These are phyloP conservation scores for Emergomyces pasteurianus DNA, from an alignment of 2,329 filamentous ascomycete genomes.

Conservation along the genomic window DNA sequence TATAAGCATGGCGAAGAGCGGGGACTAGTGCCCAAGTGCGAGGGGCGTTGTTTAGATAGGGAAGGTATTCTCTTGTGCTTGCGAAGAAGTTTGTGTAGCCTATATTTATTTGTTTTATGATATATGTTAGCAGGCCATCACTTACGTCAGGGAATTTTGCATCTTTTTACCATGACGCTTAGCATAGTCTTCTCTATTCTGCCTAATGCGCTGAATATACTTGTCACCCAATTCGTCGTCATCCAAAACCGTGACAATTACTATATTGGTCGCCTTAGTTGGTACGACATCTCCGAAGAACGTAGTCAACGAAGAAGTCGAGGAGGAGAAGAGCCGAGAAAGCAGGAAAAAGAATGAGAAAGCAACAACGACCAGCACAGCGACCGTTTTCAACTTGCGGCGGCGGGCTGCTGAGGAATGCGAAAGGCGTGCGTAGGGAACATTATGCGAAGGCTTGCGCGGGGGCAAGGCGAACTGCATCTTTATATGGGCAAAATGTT, in stretches of 20 bases:
- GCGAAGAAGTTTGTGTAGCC: conserved; percentile 81
- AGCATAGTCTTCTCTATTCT: conserved; percentile 78
- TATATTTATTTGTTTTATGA: conserved; percentile 30
- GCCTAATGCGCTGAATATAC: conserved; percentile 62
- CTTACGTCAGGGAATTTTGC: background rate
- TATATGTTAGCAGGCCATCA: background rate
- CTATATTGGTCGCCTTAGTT: conserved; percentile 40
- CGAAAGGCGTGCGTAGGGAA: conserved; percentile 50
- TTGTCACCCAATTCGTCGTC: conserved; percentile 48
- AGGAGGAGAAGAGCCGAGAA: conserved; percentile 30
- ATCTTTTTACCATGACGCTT: conserved; percentile 60
- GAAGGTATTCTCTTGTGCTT: conserved; percentile 56
- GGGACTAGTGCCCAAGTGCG: conserved; percentile 56
- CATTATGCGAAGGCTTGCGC: conserved; percentile 67
- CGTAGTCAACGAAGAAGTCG: conserved; percentile 13
- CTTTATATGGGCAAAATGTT: background rate
- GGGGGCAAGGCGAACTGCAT: conserved; percentile 90
- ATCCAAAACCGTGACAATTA: conserved; percentile 80
- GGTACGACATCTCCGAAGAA: conserved; percentile 16
- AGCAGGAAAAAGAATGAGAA: conserved; percentile 52
- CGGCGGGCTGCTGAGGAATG: conserved; percentile 38
- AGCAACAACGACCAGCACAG: conserved; percentile 43
- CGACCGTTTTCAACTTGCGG: conserved; percentile 49
- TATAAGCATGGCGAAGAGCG: conserved; percentile 78
- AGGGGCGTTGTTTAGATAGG: conserved; percentile 30